Percentiles rank a stretch among this genome's conserved stretches.
phyloP scores from a whole-genome alignment of 2,329 filamentous ascomycete genomes.

The Colletotrichum tofieldiae region DNA sequence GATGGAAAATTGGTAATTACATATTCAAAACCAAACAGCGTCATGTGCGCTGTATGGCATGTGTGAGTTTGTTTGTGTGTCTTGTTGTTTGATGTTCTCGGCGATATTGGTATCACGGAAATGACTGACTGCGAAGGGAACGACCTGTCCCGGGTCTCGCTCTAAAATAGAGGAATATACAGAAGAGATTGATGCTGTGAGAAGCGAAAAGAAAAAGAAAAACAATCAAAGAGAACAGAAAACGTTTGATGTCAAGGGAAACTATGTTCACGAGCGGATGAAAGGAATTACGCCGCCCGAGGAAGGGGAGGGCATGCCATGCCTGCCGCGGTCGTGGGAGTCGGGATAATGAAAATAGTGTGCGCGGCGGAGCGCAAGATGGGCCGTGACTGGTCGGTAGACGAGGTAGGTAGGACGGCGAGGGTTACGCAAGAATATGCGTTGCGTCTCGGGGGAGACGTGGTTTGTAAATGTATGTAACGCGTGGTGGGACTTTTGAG shows the following conservation, averaged over 20 bases:
- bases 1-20: constrained; percentile 40
- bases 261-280: constrained; percentile 42
- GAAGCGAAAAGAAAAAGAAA: constrained; percentile 7
- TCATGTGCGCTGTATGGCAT: constrained; percentile 7
- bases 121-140: constrained; percentile 45
- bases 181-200: constrained; percentile 39
- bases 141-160: constrained; percentile 45
- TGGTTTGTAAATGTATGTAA: constrained; percentile 30
- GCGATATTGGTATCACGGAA: constrained; percentile 45
- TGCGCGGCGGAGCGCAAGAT: constrained; percentile 16
- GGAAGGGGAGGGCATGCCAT: constrained; percentile 17
- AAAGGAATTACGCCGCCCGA: constrained; percentile 37
- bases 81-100: constrained; percentile 31
- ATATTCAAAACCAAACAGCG: constrained; percentile 36
- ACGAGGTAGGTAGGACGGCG: not conserved
- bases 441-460: constrained; percentile 25
- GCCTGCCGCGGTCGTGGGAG: constrained; percentile 30
- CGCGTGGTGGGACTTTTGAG: constrained; percentile 42
- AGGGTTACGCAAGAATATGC: constrained; percentile 10
- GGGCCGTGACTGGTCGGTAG: not conserved
- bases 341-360: constrained; percentile 21
- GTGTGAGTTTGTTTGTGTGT: constrained; percentile 7
- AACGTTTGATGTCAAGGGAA: constrained; percentile 19
- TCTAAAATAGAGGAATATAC: constrained; percentile 43
- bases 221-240: constrained; percentile 12